These are phyloP conservation scores for Aspergillus baeticus DNA, from an alignment of 495 filamentous ascomycete genomes.

Conservation along the genomic window DNA sequence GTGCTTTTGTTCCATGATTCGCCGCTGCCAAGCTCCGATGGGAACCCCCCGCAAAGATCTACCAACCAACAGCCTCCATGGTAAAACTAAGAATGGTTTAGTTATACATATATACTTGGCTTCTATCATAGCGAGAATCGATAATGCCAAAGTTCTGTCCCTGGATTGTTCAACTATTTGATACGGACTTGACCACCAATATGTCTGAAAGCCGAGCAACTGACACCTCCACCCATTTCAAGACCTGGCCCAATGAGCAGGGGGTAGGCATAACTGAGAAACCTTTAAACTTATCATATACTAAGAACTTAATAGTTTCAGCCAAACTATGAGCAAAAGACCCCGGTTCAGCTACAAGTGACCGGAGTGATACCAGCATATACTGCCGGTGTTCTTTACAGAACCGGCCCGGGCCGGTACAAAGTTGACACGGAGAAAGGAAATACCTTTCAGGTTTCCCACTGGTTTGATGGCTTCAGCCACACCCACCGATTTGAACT, in stretches of 20 bases:
- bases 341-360: constrained; percentile 48
- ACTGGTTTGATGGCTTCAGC: constrained; percentile 84
- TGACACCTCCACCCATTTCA: constrained; percentile 16
- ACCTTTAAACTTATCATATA: background rate
- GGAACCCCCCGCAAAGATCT: too few relatives aligned
- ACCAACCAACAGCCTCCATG: too few relatives aligned
- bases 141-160: too few relatives aligned
- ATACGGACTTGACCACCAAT: too few relatives aligned
- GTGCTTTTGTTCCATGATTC: too few relatives aligned
- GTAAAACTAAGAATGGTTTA: too few relatives aligned
- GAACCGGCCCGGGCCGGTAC: constrained; percentile 67
- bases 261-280: constrained; percentile 21
- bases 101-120: too few relatives aligned
- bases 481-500: constrained; percentile 75
- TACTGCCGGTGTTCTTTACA: constrained; percentile 62
- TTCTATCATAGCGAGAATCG: too few relatives aligned
- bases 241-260: constrained; percentile 35
- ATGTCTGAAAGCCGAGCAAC: constrained; percentile 2
- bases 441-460: constrained; percentile 53
- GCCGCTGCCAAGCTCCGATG: too few relatives aligned
- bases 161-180: too few relatives aligned
- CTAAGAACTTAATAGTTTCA: constrained; percentile 41
- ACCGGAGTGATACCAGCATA: constrained; percentile 51
- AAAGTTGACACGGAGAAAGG: constrained; percentile 55
- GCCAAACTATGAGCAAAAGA: constrained; percentile 43